phyloP scores from a whole-genome alignment of 345 rosid genomes.

The Eucalyptus leucophloia region DNA sequence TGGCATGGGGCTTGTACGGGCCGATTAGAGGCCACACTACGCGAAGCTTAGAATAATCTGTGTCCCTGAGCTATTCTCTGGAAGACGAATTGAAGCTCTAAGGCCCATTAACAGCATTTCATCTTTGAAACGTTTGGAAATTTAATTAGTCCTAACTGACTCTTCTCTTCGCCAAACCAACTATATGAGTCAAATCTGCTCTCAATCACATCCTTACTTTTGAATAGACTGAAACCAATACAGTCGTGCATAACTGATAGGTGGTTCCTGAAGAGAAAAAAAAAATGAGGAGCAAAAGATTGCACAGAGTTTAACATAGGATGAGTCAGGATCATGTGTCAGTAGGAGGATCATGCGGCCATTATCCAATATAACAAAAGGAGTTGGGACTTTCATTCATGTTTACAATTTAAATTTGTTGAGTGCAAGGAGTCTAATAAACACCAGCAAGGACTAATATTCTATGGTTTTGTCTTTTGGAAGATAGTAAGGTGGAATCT shows the following conservation, averaged over 20 bases:
- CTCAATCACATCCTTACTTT: neutral
- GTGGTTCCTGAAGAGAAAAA: neutral
- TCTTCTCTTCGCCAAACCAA: neutral
- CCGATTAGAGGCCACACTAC: constrained; percentile 82
- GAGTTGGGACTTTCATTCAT: neutral
- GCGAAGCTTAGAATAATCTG: constrained; percentile 83
- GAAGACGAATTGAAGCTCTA: constrained; percentile 62
- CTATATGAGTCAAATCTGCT: neutral
- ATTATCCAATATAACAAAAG: neutral
- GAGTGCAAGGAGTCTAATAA: neutral
- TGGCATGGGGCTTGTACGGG: constrained; percentile 86
- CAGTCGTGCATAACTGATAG: neutral
- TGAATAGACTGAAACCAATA: neutral
- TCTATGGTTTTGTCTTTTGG: neutral
- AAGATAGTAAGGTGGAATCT: neutral
- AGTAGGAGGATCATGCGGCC: neutral
- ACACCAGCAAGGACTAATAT: neutral
- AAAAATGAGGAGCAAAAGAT: neutral
- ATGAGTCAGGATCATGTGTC: neutral
- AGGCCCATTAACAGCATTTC: constrained; percentile 39
- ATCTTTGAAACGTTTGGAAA: neutral
- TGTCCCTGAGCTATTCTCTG: constrained; percentile 73
- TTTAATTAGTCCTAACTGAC: neutral
- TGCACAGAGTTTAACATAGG: neutral
- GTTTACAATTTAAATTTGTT: neutral